A percentile compares a stretch with the other conserved stretches of the same genome.
These are phyloP conservation scores for Apiospora koreana DNA, from an alignment of 2,329 filamentous ascomycete species.

Conservation along the genomic window DNA sequence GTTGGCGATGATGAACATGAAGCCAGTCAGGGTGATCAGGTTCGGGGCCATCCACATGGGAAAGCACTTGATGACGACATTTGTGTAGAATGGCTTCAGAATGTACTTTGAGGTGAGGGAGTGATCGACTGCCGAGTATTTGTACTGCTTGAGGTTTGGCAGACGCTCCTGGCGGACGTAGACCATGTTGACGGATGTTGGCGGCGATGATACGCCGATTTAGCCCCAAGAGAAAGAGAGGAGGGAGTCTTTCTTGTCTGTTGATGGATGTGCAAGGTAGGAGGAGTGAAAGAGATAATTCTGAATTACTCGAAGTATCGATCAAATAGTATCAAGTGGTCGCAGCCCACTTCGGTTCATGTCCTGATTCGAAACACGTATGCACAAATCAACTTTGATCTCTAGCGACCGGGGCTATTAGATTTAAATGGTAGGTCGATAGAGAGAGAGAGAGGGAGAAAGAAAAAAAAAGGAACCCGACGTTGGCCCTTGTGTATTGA, in stretches of 20 bases:
- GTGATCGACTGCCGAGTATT: conserved; percentile 90
- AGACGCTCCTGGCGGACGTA: conserved; percentile 94
- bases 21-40: conserved; percentile 86
- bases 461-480: neutral
- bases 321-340: neutral
- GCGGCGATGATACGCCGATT: neutral
- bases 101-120: conserved; percentile 90
- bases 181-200: conserved; percentile 63
- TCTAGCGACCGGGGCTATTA: neutral
- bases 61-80: conserved; percentile 91
- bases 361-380: conserved; percentile 7
- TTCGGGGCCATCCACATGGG: conserved; percentile 93
- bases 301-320: neutral
- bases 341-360: neutral
- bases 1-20: conserved; percentile 86
- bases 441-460: neutral
- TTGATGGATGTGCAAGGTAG: neutral
- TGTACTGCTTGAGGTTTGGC: conserved; percentile 87
- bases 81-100: conserved; percentile 95
- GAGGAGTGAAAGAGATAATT: neutral
- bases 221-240: neutral
- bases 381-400: neutral
- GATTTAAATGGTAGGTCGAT: neutral
- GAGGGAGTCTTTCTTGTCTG: neutral
- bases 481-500: neutral